A percentile compares a stretch with the other conserved stretches of the same genome.
phyloP scores from a whole-genome alignment of 2,329 filamentous ascomycete genomes.

The Talaromyces sp. region DNA sequence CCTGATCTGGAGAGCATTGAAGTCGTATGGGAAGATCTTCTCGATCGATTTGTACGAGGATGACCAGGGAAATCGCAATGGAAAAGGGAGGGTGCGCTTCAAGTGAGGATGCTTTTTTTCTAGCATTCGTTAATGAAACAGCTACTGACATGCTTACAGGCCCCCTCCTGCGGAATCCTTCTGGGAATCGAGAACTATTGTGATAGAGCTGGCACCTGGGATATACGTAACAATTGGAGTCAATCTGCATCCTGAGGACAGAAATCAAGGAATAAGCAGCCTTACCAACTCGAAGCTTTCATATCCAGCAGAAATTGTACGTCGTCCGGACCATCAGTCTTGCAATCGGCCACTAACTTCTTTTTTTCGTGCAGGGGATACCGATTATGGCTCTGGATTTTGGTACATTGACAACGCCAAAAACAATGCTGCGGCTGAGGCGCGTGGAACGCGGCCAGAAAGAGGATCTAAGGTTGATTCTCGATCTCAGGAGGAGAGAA shows the following conservation, averaged over 20 bases:
- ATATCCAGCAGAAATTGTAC: constrained; percentile 33
- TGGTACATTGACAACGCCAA: constrained; percentile 52
- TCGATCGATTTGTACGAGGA: constrained; percentile 53
- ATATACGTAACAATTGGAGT: constrained; percentile 13
- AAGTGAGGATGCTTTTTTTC: constrained; percentile 24
- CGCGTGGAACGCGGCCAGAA: constrained; percentile 25
- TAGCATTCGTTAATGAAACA: neutral
- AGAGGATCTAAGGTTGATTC: constrained; percentile 26
- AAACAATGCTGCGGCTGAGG: constrained; percentile 56
- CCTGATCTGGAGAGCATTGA: constrained; percentile 49
- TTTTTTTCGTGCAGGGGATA: constrained; percentile 30
- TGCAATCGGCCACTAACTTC: neutral
- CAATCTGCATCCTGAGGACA: constrained; percentile 19
- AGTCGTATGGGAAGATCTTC: constrained; percentile 46
- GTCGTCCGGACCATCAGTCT: constrained; percentile 10
- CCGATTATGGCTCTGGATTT: constrained; percentile 51
- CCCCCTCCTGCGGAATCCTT: constrained; percentile 50
- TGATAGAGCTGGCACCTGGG: constrained; percentile 23
- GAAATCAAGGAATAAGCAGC: constrained; percentile 22
- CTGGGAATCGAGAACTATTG: constrained; percentile 36
- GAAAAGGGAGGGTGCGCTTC: constrained; percentile 49
- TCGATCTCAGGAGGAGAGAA: constrained; percentile 41
- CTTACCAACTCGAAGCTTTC: constrained; percentile 25
- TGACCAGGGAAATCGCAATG: constrained; percentile 31
- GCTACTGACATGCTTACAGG: constrained; percentile 14